Percentiles rank a stretch among this genome's conserved stretches.
Conservation (phyloP, 2,329 filamentous ascomycete genomes). For the Diaporthe sp. region DNA sequence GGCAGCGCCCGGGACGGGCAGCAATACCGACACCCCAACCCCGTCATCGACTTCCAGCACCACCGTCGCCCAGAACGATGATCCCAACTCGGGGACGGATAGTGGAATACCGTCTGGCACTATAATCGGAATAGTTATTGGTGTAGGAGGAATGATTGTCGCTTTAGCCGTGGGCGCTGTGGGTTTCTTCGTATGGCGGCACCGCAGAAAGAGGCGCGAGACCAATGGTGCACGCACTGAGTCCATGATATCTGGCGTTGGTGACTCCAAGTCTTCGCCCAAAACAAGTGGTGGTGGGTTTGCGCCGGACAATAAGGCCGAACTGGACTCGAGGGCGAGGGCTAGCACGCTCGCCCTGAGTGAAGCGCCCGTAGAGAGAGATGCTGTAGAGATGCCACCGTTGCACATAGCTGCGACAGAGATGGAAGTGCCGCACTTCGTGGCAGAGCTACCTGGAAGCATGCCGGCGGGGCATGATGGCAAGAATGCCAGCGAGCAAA, state of each 20-base stretch:
- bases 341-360: neutral
- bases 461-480: neutral
- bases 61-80: neutral
- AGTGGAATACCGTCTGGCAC: neutral
- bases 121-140: neutral
- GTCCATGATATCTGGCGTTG: constrained; percentile 1
- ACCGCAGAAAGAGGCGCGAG: constrained; percentile 1
- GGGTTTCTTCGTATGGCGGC: constrained; percentile 8
- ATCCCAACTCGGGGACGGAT: neutral
- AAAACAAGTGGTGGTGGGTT: neutral
- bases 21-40: neutral
- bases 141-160: neutral
- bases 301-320: constrained; percentile 4
- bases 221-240: neutral
- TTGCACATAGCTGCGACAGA: neutral
- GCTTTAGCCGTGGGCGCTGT: neutral
- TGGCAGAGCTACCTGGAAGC: constrained; percentile 24
- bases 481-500: neutral
- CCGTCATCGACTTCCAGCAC: neutral
- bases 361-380: neutral
- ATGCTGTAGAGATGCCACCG: constrained; percentile 10
- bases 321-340: constrained; percentile 13
- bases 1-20: neutral
- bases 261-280: neutral
- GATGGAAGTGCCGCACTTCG: constrained; percentile 12